These are phyloP conservation scores for Colletotrichum tamarilloi DNA, from an alignment of 2,329 filamentous ascomycete genomes.

Conservation along the genomic window DNA sequence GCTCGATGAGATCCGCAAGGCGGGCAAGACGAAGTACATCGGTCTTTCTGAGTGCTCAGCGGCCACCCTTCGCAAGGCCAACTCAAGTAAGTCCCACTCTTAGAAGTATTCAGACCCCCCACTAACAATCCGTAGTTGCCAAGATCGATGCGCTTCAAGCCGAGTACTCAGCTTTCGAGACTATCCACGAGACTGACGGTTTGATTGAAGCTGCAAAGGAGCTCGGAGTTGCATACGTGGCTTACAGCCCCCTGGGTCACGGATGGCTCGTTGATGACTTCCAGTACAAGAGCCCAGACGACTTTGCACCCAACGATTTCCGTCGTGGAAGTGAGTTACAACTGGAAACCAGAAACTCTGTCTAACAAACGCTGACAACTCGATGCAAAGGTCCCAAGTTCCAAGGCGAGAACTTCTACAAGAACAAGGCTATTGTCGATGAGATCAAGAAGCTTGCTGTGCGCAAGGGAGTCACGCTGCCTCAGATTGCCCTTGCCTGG, in stretches of 20 bases:
- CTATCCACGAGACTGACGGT: slow-evolving; percentile 40
- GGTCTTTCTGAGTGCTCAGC: slow-evolving; percentile 60
- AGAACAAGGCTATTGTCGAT: slow-evolving; percentile 53
- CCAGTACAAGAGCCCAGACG: slow-evolving; percentile 53
- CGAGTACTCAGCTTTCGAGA: slow-evolving; percentile 52
- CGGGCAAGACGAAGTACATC: slow-evolving; percentile 60
- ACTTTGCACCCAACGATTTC: slow-evolving; percentile 56
- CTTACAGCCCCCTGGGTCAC: slow-evolving; percentile 58
- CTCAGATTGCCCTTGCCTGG: slow-evolving; percentile 53
- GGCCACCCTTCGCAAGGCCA: slow-evolving; percentile 54
- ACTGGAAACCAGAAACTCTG: neutral
- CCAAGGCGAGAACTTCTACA: slow-evolving; percentile 58
- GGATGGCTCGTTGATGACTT: slow-evolving; percentile 60
- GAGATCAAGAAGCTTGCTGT: slow-evolving; percentile 53
- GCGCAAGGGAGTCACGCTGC: slow-evolving; percentile 45
- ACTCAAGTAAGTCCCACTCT: slow-evolving; percentile 47
- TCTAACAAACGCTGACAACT: slow-evolving; percentile 38
- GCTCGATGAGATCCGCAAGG: slow-evolving; percentile 56
- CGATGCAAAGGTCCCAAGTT: slow-evolving; percentile 43
- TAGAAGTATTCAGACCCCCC: neutral
- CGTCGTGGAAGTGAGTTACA: slow-evolving; percentile 47
- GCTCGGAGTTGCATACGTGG: slow-evolving; percentile 54
- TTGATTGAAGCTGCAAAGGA: slow-evolving; percentile 54
- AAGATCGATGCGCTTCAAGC: slow-evolving; percentile 59
- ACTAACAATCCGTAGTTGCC: slow-evolving; percentile 47